phyloP scores from a whole-genome alignment of 2,329 filamentous ascomycete species.

The Ramichloridium luteum region DNA sequence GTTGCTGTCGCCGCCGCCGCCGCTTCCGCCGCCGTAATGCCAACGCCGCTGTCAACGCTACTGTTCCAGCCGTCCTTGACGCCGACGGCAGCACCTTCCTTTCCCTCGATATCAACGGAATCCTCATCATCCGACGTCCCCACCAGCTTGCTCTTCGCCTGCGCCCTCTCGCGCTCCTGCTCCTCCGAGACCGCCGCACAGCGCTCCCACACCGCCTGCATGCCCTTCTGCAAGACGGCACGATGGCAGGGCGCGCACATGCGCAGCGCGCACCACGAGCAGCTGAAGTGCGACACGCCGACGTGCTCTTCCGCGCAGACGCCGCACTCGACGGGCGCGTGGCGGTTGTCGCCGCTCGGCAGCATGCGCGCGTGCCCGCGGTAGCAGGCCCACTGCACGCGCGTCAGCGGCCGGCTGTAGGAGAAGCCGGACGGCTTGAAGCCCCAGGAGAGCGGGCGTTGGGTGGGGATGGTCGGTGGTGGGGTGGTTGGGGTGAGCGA shows the following conservation, averaged over 20 bases:
- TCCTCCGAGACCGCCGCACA: constrained; percentile 8
- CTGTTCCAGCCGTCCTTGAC: too few species aligned
- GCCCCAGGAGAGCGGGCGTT: constrained; percentile 17
- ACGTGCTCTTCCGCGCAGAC: constrained; percentile 16
- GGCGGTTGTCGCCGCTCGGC: constrained; percentile 19
- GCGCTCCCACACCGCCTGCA: constrained; percentile 15
- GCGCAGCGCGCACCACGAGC: constrained; percentile 22
- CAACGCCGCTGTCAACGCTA: too few species aligned
- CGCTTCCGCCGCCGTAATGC: too few species aligned
- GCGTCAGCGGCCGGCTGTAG: constrained; percentile 18
- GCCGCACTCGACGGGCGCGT: constrained; percentile 24
- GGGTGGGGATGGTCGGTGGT: constrained; percentile 8
- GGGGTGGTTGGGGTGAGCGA: not conserved
- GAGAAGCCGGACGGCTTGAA: constrained; percentile 24
- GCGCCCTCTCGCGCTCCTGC: constrained; percentile 38
- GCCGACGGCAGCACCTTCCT: too few species aligned
- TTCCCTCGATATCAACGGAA: too few species aligned
- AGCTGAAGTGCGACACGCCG: constrained; percentile 18
- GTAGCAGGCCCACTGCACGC: constrained; percentile 21
- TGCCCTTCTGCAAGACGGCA: constrained; percentile 14
- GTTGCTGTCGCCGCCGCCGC: too few species aligned
- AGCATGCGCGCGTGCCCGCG: constrained; percentile 18
- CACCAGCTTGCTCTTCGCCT: constrained; percentile 45
- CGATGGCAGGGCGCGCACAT: constrained; percentile 21
- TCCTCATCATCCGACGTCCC: too few species aligned